Conservation (phyloP, 1,284 basidiomycete genomes). For the Cutaneotrichosporon cyanovorans region DNA sequence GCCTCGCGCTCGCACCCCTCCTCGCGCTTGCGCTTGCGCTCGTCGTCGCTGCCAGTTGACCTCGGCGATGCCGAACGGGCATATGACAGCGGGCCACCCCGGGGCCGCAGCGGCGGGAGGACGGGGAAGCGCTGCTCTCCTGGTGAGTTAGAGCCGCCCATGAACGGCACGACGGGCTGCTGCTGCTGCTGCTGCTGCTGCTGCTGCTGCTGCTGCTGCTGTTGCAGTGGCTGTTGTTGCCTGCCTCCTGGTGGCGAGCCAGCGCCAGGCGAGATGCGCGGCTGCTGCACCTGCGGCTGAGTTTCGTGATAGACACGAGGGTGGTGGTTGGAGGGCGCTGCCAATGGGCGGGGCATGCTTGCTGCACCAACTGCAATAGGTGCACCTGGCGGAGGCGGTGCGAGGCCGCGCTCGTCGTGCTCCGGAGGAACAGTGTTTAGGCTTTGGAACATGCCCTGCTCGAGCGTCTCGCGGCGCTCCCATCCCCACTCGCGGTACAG, state of each 20-base stretch:
- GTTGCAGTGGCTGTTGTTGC: neutral
- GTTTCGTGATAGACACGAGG: neutral
- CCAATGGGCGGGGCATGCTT: no score
- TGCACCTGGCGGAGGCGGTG: neutral
- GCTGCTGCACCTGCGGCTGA: neutral
- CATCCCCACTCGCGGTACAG: constrained; percentile 34
- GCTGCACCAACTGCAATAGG: no score
- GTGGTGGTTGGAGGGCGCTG: neutral
- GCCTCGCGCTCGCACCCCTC: neutral
- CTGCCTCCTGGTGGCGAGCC: no score
- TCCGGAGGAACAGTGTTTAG: neutral
- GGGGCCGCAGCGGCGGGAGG: constrained; percentile 22
- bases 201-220: neutral
- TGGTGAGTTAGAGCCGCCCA: neutral
- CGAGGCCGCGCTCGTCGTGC: neutral
- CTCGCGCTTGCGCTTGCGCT: constrained; percentile 2
- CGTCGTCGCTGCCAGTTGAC: neutral
- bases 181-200: no score
- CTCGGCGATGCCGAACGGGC: neutral
- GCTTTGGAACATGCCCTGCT: constrained; percentile 22
- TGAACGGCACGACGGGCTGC: neutral
- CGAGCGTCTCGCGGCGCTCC: constrained; percentile 25
- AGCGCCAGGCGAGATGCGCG: neutral
- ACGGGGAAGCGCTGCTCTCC: constrained; percentile 14
- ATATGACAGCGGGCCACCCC: neutral